These are phyloP conservation scores for Rhinocladiella similis DNA, from an alignment of 2,329 filamentous ascomycete species.

Conservation along the genomic window DNA sequence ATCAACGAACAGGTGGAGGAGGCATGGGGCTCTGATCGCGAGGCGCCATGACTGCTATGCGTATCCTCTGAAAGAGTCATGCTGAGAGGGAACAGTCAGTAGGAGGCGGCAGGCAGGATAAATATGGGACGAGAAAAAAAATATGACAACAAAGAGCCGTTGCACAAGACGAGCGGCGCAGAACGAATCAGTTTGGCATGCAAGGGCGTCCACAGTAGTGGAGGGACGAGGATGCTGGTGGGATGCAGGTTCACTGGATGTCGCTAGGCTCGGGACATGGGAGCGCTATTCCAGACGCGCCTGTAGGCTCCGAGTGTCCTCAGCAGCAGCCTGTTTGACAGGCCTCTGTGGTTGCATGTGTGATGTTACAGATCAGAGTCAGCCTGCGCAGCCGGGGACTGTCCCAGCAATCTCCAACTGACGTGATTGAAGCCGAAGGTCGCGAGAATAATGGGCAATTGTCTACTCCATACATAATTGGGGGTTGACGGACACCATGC, in stretches of 20 bases:
- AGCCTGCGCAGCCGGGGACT: constrained; percentile 16
- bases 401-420: constrained; percentile 6
- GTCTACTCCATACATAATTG: background rate
- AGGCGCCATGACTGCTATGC: constrained; percentile 27
- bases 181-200: constrained; percentile 28
- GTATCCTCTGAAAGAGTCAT: constrained; percentile 23
- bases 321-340: constrained; percentile 9
- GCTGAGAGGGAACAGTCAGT: constrained; percentile 21
- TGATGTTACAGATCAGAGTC: constrained; percentile 21
- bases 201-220: constrained; percentile 23
- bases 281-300: constrained; percentile 23
- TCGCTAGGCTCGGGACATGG: constrained; percentile 11
- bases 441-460: background rate
- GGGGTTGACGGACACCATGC: background rate
- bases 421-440: constrained; percentile 20
- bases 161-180: constrained; percentile 24
- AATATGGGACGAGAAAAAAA: constrained; percentile 26
- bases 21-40: constrained; percentile 31
- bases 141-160: constrained; percentile 28
- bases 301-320: constrained; percentile 12
- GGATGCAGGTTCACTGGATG: constrained; percentile 13
- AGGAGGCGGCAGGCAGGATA: constrained; percentile 17
- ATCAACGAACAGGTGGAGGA: constrained; percentile 28
- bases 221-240: constrained; percentile 22
- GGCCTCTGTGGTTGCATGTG: constrained; percentile 20